phyloP scores from a whole-genome alignment of 768 basidiomycete genomes.

The Lyophyllum atratum region DNA sequence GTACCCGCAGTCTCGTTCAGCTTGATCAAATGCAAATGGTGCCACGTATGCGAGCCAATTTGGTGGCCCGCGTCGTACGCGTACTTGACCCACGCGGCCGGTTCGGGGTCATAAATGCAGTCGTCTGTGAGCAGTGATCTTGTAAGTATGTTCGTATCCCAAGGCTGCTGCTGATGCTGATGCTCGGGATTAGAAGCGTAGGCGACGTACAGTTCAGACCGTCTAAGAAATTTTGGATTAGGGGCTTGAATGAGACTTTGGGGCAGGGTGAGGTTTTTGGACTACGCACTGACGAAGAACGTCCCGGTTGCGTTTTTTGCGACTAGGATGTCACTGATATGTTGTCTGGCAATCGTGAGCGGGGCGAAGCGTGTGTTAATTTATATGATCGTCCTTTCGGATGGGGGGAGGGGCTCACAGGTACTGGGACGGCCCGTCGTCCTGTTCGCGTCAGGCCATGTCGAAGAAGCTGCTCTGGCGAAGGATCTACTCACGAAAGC shows the following conservation, averaged over 20 bases:
- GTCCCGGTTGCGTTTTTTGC: conserved; percentile 39
- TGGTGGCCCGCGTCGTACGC: conserved; percentile 42
- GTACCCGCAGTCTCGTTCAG: conserved; percentile 33
- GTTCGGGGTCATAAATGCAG: conserved; percentile 38
- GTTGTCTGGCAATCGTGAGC: conserved; percentile 10
- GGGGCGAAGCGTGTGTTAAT: too few relatives aligned
- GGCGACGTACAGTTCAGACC: conserved; percentile 35
- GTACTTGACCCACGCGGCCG: conserved; percentile 30
- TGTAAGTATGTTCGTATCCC: not conserved
- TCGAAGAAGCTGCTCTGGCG: not conserved
- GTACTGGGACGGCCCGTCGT: conserved; percentile 20
- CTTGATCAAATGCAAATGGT: conserved; percentile 33
- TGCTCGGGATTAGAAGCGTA: too few relatives aligned
- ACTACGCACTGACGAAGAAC: conserved; percentile 26
- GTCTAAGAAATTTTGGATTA: conserved; percentile 20
- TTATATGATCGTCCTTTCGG: too few relatives aligned
- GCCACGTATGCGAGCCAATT: conserved; percentile 49
- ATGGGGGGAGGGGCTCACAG: conserved; percentile 5
- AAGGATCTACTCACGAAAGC: conserved; percentile 31
- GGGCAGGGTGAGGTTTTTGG: too few relatives aligned
- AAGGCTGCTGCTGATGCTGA: too few relatives aligned
- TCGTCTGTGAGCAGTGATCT: conserved; percentile 18
- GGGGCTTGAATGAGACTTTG: not conserved
- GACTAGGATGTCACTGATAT: conserved; percentile 28
- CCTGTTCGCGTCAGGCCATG: conserved; percentile 6